Evolutionary conservation across 2,329 filamentous ascomycete genomes (phyloP).

Genomic region (Chrysoporthe cubensis): DNA sequence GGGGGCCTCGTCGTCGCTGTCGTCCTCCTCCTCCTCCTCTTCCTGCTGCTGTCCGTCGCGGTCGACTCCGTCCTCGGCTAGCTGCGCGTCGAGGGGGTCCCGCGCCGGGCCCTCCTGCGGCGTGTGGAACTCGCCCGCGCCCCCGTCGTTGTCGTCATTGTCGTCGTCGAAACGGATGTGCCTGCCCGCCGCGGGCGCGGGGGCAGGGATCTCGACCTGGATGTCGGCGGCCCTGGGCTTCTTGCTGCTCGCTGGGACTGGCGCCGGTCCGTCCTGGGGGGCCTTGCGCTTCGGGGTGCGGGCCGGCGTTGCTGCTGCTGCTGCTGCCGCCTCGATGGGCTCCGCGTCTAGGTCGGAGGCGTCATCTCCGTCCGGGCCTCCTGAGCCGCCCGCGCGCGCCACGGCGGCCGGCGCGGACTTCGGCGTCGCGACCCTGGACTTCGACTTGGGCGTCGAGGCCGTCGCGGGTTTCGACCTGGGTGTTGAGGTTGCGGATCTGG

Average conservation of each 20-base stretch:
- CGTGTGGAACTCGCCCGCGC: slow-evolving; percentile 37
- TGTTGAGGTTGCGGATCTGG: slow-evolving; percentile 17
- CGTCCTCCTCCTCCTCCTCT: slow-evolving; percentile 44
- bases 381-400: neutral
- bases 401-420: slow-evolving; percentile 5
- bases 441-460: slow-evolving; percentile 1
- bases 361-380: neutral
- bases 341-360: slow-evolving; percentile 5
- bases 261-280: neutral
- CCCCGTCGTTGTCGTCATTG: slow-evolving; percentile 26
- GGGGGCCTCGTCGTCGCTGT: slow-evolving; percentile 59
- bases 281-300: slow-evolving; percentile 26
- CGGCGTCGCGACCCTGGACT: slow-evolving; percentile 6
- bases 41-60: slow-evolving; percentile 29
- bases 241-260: neutral
- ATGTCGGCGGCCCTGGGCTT: slow-evolving; percentile 31
- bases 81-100: slow-evolving; percentile 32
- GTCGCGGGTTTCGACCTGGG: slow-evolving; percentile 16
- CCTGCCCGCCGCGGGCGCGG: slow-evolving; percentile 30
- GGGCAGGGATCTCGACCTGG: slow-evolving; percentile 31
- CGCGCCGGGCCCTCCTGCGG: slow-evolving; percentile 35
- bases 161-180: slow-evolving; percentile 39
- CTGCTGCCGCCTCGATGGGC: neutral
- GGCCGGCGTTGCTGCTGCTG: slow-evolving; percentile 14
- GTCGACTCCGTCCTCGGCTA: slow-evolving; percentile 25